Evolutionary conservation across 2,329 filamentous ascomycete species (phyloP), one percentile per base, ranked within the genome.

Genomic region (Talaromyces sp.): DNA sequence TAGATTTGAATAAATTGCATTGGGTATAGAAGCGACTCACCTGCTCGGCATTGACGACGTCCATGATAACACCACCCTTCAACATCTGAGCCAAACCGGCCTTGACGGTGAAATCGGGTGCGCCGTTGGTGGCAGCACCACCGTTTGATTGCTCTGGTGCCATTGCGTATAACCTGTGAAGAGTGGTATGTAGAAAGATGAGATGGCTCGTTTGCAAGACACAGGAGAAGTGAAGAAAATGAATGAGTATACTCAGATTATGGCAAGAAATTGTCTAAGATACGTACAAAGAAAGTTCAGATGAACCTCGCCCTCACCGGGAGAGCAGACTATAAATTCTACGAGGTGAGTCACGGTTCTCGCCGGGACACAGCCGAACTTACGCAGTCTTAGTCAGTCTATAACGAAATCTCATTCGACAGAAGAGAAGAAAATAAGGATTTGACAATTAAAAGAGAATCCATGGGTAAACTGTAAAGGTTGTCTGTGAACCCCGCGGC

Each of bases 41-140:
- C 79, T 89, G 92, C 71, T 90, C 89, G 25, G 91, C 89, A 74
- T 93, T 90, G 63, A 95, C 91, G 59, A 97, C 94, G 77, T 99
- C 94, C 94, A 99, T 99, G 77, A 99, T 99, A 64, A 99, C 94
- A 69, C 94, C 94, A 73, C 94, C 94, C 82, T 97, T 97, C 77
- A 97, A 81, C 94, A 99, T 99, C 77, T 96, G 89, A 22, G 94
- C 94, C 64, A 99, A 81, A 60, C 93, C 94, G 56, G 91, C 89
- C 84, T 99, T 99, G 82, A 97, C 87, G 65, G 87, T 87, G 76
- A 97, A 96, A 75, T 84, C 81, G 64, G 55, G 31, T 7, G 40
- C 35, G 33, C 57, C 51, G 22, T 80, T 78, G 60, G 70, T 67
- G 63, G 68, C 60, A 62, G 65, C 62, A 60, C 69, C 70, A 59